Evolutionary conservation across 352 stramenopile genomes (phyloP).

Genomic region (Pythium rishiriense): DNA sequence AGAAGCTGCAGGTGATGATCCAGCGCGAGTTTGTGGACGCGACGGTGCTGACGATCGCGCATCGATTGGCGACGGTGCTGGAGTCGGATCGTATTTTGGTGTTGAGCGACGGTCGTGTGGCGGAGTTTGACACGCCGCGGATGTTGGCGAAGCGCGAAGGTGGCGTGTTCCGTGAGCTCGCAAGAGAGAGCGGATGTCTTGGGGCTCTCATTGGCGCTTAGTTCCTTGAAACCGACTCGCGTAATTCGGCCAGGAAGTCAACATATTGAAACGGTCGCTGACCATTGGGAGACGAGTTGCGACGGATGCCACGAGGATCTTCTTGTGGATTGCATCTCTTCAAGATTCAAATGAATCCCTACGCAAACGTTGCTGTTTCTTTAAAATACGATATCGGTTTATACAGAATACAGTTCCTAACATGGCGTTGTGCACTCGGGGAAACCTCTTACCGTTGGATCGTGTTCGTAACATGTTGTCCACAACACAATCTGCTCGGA

Average conservation of each 20-base stretch:
- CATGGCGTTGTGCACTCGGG: too few species aligned
- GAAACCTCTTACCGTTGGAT: too few species aligned
- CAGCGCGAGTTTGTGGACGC: conserved; percentile 79
- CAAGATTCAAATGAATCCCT: too few species aligned
- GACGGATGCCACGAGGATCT: not conserved
- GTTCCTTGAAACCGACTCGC: not conserved
- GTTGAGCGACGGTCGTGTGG: conserved; percentile 76
- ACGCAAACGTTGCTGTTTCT: not conserved
- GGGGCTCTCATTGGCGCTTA: too few species aligned
- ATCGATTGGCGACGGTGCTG: conserved; percentile 91
- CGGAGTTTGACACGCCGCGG: conserved; percentile 82
- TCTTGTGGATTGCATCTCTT: not conserved
- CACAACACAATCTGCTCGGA: not conserved
- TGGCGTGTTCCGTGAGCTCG: conserved; percentile 24
- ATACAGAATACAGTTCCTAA: not conserved
- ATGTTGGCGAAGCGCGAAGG: conserved; percentile 6
- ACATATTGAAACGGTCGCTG: not conserved
- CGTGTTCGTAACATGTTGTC: not conserved
- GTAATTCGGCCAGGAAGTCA: not conserved
- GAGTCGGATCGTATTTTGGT: conserved; percentile 90
- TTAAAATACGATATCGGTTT: not conserved
- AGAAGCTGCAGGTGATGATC: conserved; percentile 66
- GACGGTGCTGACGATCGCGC: conserved; percentile 93
- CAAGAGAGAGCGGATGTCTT: not conserved
- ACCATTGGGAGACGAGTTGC: not conserved